Evolutionary conservation across 2,329 filamentous ascomycete species (phyloP).

Genomic region (Fusarium newnesense): DNA sequence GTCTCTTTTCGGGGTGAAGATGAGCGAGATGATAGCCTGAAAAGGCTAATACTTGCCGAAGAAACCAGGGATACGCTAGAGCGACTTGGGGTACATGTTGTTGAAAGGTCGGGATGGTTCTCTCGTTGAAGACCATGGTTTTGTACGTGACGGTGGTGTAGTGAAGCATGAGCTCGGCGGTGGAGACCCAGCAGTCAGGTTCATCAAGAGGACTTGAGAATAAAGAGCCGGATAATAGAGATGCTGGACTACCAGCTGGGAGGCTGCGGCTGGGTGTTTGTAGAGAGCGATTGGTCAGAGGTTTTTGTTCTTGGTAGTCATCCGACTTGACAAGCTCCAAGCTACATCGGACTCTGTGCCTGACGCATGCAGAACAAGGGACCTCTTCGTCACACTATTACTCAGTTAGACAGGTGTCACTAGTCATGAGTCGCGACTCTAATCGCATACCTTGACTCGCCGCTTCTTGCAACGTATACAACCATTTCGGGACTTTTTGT

Average conservation of each 20-base stretch:
- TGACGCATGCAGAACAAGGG: slow-evolving; percentile 23
- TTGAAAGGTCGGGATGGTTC: slow-evolving; percentile 18
- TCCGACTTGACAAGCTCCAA: slow-evolving; percentile 1
- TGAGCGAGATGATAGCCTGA: slow-evolving; percentile 33
- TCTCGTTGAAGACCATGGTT: slow-evolving; percentile 23
- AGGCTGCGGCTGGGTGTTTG: slow-evolving; percentile 2
- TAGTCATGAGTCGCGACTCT: neutral
- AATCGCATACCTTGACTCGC: slow-evolving; percentile 11
- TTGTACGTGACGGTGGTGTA: slow-evolving; percentile 33
- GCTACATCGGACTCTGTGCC: slow-evolving; percentile 25
- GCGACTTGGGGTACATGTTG: slow-evolving; percentile 24
- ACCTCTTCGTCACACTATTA: slow-evolving; percentile 21
- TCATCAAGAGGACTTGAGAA: slow-evolving; percentile 2
- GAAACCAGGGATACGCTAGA: slow-evolving; percentile 24
- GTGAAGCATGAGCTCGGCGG: slow-evolving; percentile 31
- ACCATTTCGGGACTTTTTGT: slow-evolving; percentile 35
- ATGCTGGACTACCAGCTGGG: slow-evolving; percentile 1
- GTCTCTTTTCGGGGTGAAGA: slow-evolving; percentile 13
- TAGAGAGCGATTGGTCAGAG: neutral
- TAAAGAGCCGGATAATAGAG: slow-evolving; percentile 11
- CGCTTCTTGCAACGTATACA: slow-evolving; percentile 28
- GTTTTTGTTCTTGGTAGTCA: neutral
- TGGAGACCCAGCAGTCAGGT: slow-evolving; percentile 23
- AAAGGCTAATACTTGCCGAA: slow-evolving; percentile 29
- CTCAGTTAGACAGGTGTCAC: neutral